Evolutionary conservation across 106 monocot species (phyloP).

Genomic region (Ottelia alismoides): DNA sequence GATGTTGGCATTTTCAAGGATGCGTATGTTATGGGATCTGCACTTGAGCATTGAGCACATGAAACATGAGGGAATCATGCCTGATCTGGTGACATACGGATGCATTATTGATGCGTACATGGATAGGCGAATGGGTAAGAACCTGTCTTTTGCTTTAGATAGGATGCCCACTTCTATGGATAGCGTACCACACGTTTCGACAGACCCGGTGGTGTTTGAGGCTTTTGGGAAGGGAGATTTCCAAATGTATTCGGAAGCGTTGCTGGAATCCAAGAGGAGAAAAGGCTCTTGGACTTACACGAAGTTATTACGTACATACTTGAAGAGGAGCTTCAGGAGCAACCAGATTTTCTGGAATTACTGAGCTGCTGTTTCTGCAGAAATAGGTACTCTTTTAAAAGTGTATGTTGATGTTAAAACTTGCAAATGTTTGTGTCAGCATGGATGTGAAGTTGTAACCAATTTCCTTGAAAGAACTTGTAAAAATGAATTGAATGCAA

Average conservation of each 20-base stretch:
- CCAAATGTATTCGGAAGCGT: conserved; percentile 54
- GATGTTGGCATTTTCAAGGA: conserved; percentile 70
- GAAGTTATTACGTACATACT: conserved; percentile 37
- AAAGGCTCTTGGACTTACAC: conserved; percentile 60
- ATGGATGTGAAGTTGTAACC: no score
- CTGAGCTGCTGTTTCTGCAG: conserved; percentile 27
- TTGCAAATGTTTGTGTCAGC: no score
- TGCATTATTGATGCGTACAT: conserved; percentile 79
- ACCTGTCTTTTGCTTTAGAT: conserved; percentile 52
- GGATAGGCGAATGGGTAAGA: conserved; percentile 63
- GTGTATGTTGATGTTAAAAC: no score
- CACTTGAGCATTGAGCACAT: conserved; percentile 87
- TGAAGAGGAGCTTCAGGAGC: conserved; percentile 50
- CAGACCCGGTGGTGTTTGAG: conserved; percentile 79
- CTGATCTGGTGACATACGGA: conserved; percentile 89
- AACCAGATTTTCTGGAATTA: conserved; percentile 98
- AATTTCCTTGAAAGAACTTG: no score
- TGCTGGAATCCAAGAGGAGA: conserved; percentile 32
- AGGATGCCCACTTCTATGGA: conserved; percentile 27
- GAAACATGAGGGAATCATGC: conserved; percentile 33
- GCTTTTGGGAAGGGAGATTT: conserved; percentile 95
- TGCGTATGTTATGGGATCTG: conserved; percentile 97
- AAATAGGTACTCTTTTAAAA: no score
- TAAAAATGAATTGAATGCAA: no score
- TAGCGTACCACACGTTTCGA: conserved; percentile 31